Percentiles rank a stretch among this genome's conserved stretches.
Conservation (phyloP, 495 filamentous ascomycete species). For the Trichoderma parareesei region DNA sequence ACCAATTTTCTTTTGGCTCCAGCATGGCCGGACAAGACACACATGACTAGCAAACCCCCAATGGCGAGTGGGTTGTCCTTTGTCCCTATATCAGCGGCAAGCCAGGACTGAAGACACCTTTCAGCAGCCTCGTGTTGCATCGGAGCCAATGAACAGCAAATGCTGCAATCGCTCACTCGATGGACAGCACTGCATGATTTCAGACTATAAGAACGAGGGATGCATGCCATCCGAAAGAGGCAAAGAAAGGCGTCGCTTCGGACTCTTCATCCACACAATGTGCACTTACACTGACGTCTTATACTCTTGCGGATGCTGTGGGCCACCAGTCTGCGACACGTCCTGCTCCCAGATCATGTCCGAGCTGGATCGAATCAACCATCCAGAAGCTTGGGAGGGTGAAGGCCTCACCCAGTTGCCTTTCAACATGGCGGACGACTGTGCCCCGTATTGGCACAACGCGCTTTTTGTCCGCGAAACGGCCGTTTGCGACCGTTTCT, state of each 20-base stretch:
- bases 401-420: not conserved
- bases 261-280: not conserved
- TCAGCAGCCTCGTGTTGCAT: not conserved
- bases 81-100: not conserved
- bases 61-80: not conserved
- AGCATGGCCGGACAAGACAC: not conserved
- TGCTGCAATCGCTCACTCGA: not conserved
- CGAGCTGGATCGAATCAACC: constrained; percentile 9
- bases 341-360: constrained; percentile 2
- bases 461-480: not conserved
- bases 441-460: constrained; percentile 2
- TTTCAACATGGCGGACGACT: not conserved
- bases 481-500: not conserved
- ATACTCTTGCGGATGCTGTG: constrained; percentile 10
- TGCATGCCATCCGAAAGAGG: not conserved
- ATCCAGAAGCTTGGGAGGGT: constrained; percentile 10
- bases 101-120: not conserved
- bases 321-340: not conserved
- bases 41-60: not conserved
- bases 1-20: not conserved
- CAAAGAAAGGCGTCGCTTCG: not conserved
- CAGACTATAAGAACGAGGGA: not conserved
- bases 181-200: not conserved
- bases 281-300: not conserved
- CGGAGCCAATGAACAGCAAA: not conserved